Base-by-base conservation (phyloP, 2,329 filamentous ascomycete species). In the Aotearoamyces nothofagi region DNA sequence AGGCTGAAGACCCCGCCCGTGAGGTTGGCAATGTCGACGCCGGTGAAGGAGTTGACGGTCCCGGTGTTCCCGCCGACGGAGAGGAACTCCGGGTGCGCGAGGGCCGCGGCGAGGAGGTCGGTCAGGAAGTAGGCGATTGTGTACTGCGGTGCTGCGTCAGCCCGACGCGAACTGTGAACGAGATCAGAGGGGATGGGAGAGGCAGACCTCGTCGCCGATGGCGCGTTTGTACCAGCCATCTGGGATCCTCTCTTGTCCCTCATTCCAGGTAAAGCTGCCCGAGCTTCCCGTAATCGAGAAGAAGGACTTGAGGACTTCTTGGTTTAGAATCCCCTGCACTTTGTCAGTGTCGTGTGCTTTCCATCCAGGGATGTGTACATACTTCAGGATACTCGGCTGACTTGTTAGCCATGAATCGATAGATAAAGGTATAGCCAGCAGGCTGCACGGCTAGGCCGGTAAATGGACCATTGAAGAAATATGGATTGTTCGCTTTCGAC, bases 391-490 rank as follows among this genome's bases (percentile, higher is more conserved):
- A 43, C 29, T 60, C 57, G 2, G 30, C 29, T 0, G 57, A 56
- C 27, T 62, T 51, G 33, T 65, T 65, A 14, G 53, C 47, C 22
- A 58, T 49, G 26, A 65, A 36, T 8, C 58, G 52, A 6, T 43
- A 54, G 3, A 53, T 39, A 34, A 65, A 65, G 11, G 55, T 40
- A 35, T 55, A 62, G 2, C 57, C 62, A 9, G 63, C 61, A 26
- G 63, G 61, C 0, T 59, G 55, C 5, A 54, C 56, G 12, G 65
- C 42, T 29, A 62, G 49, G 9, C 62, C 63, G 2, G 58, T 63
- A 29, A 58, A 55, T 3, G 62, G 64, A 1, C 62, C 62, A 29
- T 61, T 66, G 47, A 63, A 69, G 43, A 66, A 67, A 26, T 61
- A 51, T 0, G 63, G 62, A 40, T 70, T 70, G 15, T 53, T 57